These are phyloP conservation scores for Colletotrichum lini DNA, from an alignment of 2,329 filamentous ascomycete genomes.

Conservation along the genomic window DNA sequence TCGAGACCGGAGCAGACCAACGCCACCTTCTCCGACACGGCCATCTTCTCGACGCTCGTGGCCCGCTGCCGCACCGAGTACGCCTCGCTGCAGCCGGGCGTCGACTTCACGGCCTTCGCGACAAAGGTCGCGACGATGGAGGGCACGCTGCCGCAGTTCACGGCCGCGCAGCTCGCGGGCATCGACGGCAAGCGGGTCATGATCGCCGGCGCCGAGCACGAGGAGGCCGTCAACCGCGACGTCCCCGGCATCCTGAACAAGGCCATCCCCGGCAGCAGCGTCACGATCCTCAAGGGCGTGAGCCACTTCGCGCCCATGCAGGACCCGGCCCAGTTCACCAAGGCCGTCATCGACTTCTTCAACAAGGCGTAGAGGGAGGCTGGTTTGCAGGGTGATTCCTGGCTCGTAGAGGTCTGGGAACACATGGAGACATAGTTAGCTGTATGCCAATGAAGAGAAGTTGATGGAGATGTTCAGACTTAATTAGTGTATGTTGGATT, in stretches of 20 bases:
- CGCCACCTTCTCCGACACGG: slow-evolving; percentile 50
- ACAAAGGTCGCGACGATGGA: slow-evolving; percentile 56
- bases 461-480: no score
- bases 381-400: background rate
- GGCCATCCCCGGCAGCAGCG: slow-evolving; percentile 55
- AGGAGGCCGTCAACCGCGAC: slow-evolving; percentile 57
- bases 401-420: background rate
- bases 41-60: slow-evolving; percentile 48
- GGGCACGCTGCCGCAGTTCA: slow-evolving; percentile 52
- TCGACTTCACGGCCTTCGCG: slow-evolving; percentile 54
- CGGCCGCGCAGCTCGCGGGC: slow-evolving; percentile 47
- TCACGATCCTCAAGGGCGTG: slow-evolving; percentile 54
- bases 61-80: slow-evolving; percentile 55
- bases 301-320: slow-evolving; percentile 61
- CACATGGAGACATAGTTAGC: background rate
- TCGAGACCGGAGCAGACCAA: slow-evolving; percentile 53
- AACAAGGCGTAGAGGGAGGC: slow-evolving; percentile 28
- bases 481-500: no score
- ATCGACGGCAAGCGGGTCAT: slow-evolving; percentile 50
- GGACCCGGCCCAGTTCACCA: slow-evolving; percentile 54
- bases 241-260: slow-evolving; percentile 53
- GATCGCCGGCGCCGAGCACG: slow-evolving; percentile 50
- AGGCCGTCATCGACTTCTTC: slow-evolving; percentile 50
- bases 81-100: slow-evolving; percentile 52
- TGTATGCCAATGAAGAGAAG: no score